These are phyloP conservation scores for Adansonia grandidieri DNA, from an alignment of 441 rosid species.

Conservation along the genomic window DNA sequence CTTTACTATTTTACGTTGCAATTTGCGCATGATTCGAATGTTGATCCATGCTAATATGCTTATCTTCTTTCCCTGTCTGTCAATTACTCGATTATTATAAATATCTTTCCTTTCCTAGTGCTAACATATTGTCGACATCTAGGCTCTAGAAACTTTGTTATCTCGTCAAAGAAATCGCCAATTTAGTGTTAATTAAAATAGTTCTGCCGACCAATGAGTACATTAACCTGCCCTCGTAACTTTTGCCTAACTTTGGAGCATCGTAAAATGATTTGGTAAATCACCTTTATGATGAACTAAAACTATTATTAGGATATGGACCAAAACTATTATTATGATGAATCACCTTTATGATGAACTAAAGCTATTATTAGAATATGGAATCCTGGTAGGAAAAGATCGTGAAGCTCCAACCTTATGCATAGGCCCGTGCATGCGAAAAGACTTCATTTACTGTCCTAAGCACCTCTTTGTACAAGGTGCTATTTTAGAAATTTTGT, in stretches of 20 bases:
- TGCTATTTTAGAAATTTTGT: conserved; percentile 16
- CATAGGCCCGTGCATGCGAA: neutral
- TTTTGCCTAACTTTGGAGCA: neutral
- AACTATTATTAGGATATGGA: neutral
- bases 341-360: neutral
- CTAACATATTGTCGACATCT: neutral
- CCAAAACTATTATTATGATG: no score
- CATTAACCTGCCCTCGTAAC: neutral
- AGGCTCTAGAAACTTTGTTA: neutral
- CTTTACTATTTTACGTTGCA: no score
- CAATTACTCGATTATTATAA: neutral
- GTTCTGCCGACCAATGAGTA: neutral
- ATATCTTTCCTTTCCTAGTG: neutral
- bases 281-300: neutral
- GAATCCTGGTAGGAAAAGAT: neutral
- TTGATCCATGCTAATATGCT: neutral
- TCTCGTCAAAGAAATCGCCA: neutral
- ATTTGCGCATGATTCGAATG: neutral
- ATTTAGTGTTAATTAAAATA: neutral
- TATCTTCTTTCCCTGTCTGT: neutral
- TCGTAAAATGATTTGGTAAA: neutral
- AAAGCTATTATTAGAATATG: neutral
- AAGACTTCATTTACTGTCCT: neutral
- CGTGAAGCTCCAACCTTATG: neutral
- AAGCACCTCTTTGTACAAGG: neutral